Percentiles rank a stretch among this genome's conserved stretches.
phyloP scores from a whole-genome alignment of 2,329 filamentous ascomycete genomes.

The Phyllosticta ampelicida region DNA sequence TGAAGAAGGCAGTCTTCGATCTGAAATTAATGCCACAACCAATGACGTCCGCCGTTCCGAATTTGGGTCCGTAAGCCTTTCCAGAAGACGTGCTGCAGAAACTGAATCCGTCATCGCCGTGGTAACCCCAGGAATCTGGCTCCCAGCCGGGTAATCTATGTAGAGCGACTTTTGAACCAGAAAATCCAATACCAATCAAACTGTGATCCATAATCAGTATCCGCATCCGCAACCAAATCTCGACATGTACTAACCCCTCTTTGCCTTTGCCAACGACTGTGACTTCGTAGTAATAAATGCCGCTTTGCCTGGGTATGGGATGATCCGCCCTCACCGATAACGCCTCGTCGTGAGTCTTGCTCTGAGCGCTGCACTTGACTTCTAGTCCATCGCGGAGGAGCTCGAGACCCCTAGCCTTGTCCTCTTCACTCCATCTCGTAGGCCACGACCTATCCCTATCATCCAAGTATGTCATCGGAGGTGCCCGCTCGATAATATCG shows the following conservation, averaged over 20 bases:
- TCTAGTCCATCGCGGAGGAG: constrained; percentile 63
- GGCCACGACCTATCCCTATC: constrained; percentile 44
- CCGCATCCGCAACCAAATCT: not conserved
- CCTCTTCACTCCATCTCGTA: constrained; percentile 67
- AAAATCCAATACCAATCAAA: constrained; percentile 50
- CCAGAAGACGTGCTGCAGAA: constrained; percentile 48
- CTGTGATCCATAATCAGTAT: constrained; percentile 19
- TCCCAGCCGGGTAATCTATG: constrained; percentile 57
- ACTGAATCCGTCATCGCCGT: constrained; percentile 55
- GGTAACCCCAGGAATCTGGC: constrained; percentile 54
- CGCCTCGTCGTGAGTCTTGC: constrained; percentile 59
- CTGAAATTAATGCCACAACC: constrained; percentile 57
- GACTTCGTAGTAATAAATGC: constrained; percentile 88
- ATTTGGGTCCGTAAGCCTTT: constrained; percentile 50
- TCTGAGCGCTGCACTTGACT: constrained; percentile 49
- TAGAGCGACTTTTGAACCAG: constrained; percentile 46
- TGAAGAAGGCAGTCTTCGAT: constrained; percentile 52
- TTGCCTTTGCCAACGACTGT: constrained; percentile 55
- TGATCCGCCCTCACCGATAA: constrained; percentile 73
- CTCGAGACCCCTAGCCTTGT: constrained; percentile 65
- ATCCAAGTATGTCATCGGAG: constrained; percentile 19
- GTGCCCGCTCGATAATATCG: constrained; percentile 70
- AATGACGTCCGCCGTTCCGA: constrained; percentile 48
- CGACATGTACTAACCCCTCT: constrained; percentile 47
- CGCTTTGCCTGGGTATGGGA: constrained; percentile 78